A percentile compares a stretch with the other conserved stretches of the same genome.
These are phyloP conservation scores for Musa troglodytarum DNA, from an alignment of 176 grass and related monocot species.

Conservation along the genomic window DNA sequence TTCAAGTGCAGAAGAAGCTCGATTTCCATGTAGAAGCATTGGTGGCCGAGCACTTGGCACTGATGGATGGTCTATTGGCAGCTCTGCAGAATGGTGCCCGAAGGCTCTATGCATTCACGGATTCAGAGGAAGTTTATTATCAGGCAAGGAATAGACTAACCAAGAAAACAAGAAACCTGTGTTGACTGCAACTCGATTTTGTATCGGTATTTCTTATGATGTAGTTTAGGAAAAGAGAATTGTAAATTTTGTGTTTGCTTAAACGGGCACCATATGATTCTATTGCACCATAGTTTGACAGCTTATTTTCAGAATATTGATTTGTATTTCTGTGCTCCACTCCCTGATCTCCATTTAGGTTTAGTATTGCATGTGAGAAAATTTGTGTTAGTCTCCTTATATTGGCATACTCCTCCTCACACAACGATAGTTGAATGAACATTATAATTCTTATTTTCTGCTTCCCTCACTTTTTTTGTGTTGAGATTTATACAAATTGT, in stretches of 20 bases:
- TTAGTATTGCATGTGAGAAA: background rate
- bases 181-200: background rate
- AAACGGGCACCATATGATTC: background rate
- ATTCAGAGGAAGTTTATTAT: slow-evolving; percentile 88
- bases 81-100: slow-evolving; percentile 66
- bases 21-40: slow-evolving; percentile 89
- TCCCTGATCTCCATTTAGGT: background rate
- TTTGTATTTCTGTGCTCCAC: background rate
- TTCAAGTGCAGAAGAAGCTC: slow-evolving; percentile 86
- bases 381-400: background rate
- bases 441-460: background rate
- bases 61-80: slow-evolving; percentile 82
- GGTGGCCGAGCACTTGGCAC: slow-evolving; percentile 86
- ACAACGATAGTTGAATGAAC: background rate
- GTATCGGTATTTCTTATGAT: background rate
- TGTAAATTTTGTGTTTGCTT: background rate
- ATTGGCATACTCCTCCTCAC: background rate
- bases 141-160: slow-evolving; percentile 51
- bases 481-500: background rate
- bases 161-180: background rate
- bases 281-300: background rate
- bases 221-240: background rate
- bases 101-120: slow-evolving; percentile 86
- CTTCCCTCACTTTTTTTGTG: background rate
- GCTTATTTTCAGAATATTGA: background rate